Evolutionary conservation across 176 grass and related monocot genomes (phyloP), one percentile per base, ranked within the genome.

Genomic region (Poa pratensis): DNA sequence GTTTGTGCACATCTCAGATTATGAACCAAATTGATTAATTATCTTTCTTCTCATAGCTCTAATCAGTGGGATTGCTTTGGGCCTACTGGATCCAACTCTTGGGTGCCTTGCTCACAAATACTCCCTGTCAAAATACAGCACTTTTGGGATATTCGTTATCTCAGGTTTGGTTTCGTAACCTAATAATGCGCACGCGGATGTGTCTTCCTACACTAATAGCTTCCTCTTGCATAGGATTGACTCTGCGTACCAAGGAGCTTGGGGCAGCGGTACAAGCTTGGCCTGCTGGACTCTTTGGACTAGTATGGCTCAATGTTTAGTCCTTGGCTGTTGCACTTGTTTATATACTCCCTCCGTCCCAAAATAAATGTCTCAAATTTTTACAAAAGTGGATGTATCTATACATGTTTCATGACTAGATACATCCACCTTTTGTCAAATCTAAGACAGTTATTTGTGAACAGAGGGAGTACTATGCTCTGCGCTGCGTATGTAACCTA

Each of bases 121-220:
- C 20, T 95, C 93, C 26, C 24, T 95, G 50, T 89, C 96, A 27
- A 92, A 90, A 85, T 95, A 90, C 84, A 95, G 87, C 80, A 89
- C 93, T 23, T 95, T 91, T 81, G 96, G 91, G 59, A 98, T 98
- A 89, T 98, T 98, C 16, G 57, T 95, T 53, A 90, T 98, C 59
- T 94, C 96, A 85, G 91, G 93, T 95, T 86, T 23, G 52, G 22
- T 75, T 82, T 78, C 69, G 58, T 62, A 78, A 73, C 84, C 24
- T 57, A 79, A 17, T 20, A 73, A n/a, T 20, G 39, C 52, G 27
- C 59, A 5, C 26, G 68, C 6, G 58, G 48, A 39, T 73, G 80
- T 86, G 61, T 19, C 11, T 53, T 5, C 69, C 69, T 71, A 67
- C 66, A 20, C 37, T 89, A 52, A 88, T 66, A 15, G 49, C 3